Evolutionary conservation across 257 asterid genomes (phyloP).

Genomic region (Solanum sejunctum): DNA sequence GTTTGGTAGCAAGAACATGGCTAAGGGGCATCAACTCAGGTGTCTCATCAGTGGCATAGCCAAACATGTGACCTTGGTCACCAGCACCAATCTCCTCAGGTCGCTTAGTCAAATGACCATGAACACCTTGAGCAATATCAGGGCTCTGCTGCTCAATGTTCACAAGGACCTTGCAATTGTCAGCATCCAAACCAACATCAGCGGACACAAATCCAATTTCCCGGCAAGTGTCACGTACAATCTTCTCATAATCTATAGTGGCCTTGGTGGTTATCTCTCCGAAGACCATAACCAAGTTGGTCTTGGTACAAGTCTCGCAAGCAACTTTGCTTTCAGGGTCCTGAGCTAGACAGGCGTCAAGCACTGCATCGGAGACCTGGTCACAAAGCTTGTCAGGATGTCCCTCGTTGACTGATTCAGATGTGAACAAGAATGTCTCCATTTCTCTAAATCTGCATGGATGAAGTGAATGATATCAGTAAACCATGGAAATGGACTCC

Average conservation of each 20-base stretch:
- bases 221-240: not conserved
- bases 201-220: not conserved
- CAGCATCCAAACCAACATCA: conserved; percentile 4
- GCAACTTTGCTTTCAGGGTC: conserved; percentile 2
- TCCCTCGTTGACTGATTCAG: not conserved
- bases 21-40: conserved; percentile 1
- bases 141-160: conserved; percentile 1
- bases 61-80: conserved; percentile 2
- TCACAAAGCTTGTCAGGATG: conserved; percentile 2
- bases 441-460: not conserved
- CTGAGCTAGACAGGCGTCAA: not conserved
- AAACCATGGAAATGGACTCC: not conserved
- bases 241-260: not conserved
- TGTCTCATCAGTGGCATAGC: not conserved
- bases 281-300: conserved; percentile 1
- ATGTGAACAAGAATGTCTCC: conserved; percentile 2
- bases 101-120: conserved; percentile 2
- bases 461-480: not conserved
- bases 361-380: not conserved
- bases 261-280: conserved; percentile 1
- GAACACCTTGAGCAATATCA: conserved; percentile 3
- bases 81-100: conserved; percentile 2
- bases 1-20: conserved; percentile 3
- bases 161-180: not conserved
- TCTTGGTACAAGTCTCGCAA: not conserved